Percentiles rank a stretch among this genome's conserved stretches.
phyloP scores from a whole-genome alignment of 192 early-diverging fungal species.

The Mortierella hygrophila region DNA sequence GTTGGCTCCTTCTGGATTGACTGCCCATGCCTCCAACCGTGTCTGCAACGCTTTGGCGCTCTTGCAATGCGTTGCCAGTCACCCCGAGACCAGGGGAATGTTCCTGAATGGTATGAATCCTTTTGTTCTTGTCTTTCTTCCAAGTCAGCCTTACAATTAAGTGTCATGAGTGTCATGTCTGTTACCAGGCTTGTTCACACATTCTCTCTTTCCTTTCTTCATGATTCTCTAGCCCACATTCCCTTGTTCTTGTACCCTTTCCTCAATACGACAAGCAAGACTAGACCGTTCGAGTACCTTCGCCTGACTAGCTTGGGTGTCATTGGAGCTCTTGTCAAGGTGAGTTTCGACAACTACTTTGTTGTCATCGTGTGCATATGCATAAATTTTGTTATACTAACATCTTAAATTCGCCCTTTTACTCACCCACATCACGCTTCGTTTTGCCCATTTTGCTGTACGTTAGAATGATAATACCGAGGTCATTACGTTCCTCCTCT shows the following conservation, averaged over 20 bases:
- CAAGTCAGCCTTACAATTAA: not conserved
- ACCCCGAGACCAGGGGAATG: slow-evolving; percentile 88
- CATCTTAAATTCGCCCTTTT: not conserved
- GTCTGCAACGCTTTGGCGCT: slow-evolving; percentile 97
- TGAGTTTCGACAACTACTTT: slow-evolving; percentile 25
- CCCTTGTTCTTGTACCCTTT: slow-evolving; percentile 96
- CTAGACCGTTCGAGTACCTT: slow-evolving; percentile 94
- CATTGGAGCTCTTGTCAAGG: slow-evolving; percentile 95
- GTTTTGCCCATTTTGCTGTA: not conserved
- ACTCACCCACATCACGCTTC: not conserved
- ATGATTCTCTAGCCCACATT: slow-evolving; percentile 80
- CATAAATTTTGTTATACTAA: not conserved
- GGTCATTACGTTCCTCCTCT: slow-evolving; percentile 92
- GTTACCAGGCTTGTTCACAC: not conserved
- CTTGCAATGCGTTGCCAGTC: slow-evolving; percentile 95
- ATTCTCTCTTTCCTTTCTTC: not conserved
- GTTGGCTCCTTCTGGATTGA: slow-evolving; percentile 88
- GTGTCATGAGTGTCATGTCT: not conserved
- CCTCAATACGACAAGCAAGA: slow-evolving; percentile 94
- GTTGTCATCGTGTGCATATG: not conserved
- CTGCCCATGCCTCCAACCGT: slow-evolving; percentile 91
- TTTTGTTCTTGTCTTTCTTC: not conserved
- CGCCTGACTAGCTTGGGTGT: slow-evolving; percentile 93
- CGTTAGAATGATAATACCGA: slow-evolving; percentile 91
- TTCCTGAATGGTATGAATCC: slow-evolving; percentile 78